Conservation (phyloP, 2,329 filamentous ascomycete genomes). For the Knufia petricola region DNA sequence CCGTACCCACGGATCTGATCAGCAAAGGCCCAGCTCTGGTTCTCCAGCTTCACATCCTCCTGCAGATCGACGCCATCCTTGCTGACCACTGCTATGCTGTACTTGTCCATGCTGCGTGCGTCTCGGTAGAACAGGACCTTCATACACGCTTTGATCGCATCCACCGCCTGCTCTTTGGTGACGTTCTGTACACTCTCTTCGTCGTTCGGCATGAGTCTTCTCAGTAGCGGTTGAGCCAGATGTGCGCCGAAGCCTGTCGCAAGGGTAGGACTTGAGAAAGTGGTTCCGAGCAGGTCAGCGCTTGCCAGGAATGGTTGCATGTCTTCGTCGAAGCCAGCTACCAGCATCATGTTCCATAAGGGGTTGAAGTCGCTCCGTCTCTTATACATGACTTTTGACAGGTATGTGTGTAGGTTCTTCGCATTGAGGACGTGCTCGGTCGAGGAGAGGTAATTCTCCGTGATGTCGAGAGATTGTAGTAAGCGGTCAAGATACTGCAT, state of each 20-base stretch:
- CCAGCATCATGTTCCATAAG: conserved; percentile 90
- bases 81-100: conserved; percentile 83
- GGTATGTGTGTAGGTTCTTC: conserved; percentile 91
- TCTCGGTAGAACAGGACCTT: conserved; percentile 98
- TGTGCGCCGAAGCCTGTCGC: conserved; percentile 91
- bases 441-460: conserved; percentile 67
- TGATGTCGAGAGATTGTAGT: conserved; percentile 73
- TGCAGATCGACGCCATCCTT: conserved; percentile 74
- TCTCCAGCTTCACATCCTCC: conserved; percentile 78
- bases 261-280: conserved; percentile 76
- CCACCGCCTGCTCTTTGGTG: conserved; percentile 66
- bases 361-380: conserved; percentile 93
- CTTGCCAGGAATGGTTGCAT: conserved; percentile 80
- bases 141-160: conserved; percentile 84
- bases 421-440: conserved; percentile 57
- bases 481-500: conserved; percentile 97
- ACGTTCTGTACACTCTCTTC: conserved; percentile 55
- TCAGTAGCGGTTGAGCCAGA: conserved; percentile 84
- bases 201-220: conserved; percentile 75
- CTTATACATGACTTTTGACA: conserved; percentile 91
- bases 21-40: conserved; percentile 97
- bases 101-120: conserved; percentile 80
- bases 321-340: conserved; percentile 75
- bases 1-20: conserved; percentile 92
- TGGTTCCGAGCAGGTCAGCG: conserved; percentile 86